Conservation (phyloP, 2,329 filamentous ascomycete genomes). For the Fusarium beomiforme region DNA sequence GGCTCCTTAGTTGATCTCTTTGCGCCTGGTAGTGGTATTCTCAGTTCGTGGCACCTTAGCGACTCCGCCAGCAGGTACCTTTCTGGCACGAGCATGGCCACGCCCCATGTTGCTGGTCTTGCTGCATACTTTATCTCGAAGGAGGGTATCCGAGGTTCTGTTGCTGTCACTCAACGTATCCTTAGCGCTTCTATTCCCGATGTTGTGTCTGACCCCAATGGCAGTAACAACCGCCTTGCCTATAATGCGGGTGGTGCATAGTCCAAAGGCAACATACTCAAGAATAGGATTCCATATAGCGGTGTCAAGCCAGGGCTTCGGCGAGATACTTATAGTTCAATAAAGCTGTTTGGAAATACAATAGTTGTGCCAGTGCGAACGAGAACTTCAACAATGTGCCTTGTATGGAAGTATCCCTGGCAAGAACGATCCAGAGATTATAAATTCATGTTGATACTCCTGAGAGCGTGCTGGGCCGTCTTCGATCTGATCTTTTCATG, state of each 20-base stretch:
- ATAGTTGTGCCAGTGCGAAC: too few species aligned
- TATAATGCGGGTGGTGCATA: slow-evolving; percentile 22
- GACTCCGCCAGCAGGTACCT: slow-evolving; percentile 1
- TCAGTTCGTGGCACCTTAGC: background rate
- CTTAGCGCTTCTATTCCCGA: background rate
- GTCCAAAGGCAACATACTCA: background rate
- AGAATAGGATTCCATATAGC: too few species aligned
- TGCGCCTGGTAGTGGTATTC: slow-evolving; percentile 9
- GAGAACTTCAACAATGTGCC: too few species aligned
- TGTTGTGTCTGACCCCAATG: background rate
- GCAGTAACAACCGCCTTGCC: slow-evolving; percentile 1
- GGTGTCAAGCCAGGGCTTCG: too few species aligned
- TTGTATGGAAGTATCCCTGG: too few species aligned
- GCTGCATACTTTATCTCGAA: slow-evolving; percentile 66
- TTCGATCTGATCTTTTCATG: too few species aligned
- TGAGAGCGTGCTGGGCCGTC: too few species aligned
- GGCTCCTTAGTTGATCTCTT: slow-evolving; percentile 8
- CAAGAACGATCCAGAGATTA: too few species aligned
- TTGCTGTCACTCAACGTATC: slow-evolving; percentile 18
- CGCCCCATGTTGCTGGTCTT: slow-evolving; percentile 69
- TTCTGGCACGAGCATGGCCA: slow-evolving; percentile 49
- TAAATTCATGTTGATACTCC: too few species aligned
- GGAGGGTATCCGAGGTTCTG: slow-evolving; percentile 2
- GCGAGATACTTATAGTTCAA: too few species aligned
- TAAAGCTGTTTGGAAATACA: too few species aligned